phyloP scores from a whole-genome alignment of 179 eudicot species.

The Dionaea muscipula region DNA sequence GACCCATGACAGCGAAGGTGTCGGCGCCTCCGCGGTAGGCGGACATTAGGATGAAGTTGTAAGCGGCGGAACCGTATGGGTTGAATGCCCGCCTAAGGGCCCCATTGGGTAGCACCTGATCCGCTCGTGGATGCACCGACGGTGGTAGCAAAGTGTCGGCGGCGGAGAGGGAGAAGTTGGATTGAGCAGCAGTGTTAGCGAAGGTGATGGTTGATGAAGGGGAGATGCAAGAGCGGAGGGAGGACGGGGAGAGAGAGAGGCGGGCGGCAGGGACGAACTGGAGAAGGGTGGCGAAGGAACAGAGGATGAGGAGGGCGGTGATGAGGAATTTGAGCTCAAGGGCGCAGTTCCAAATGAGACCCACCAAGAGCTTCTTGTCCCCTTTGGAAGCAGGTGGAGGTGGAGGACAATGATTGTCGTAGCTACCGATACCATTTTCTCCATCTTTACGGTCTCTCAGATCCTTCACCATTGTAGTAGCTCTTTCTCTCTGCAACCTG shows the following conservation, averaged over 20 bases:
- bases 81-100: constrained; percentile 31
- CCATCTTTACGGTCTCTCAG: constrained; percentile 12
- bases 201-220: constrained; percentile 6
- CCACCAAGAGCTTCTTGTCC: constrained; percentile 24
- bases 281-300: constrained; percentile 32
- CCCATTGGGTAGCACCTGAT: constrained; percentile 14
- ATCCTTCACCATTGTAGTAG: constrained; percentile 10
- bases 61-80: constrained; percentile 53
- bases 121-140: too few species aligned
- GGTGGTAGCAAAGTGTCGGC: too few species aligned
- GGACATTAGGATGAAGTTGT: constrained; percentile 63
- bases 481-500: too few species aligned
- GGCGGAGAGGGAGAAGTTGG: constrained; percentile 5
- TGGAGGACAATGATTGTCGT: too few species aligned
- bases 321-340: constrained; percentile 50
- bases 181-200: neutral
- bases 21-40: constrained; percentile 65
- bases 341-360: constrained; percentile 40
- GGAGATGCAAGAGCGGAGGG: constrained; percentile 8
- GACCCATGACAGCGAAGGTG: constrained; percentile 51
- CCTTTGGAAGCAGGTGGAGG: too few species aligned
- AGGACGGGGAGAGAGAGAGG: constrained; percentile 15
- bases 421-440: too few species aligned
- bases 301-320: constrained; percentile 38
- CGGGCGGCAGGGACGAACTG: constrained; percentile 36